phyloP scores from a whole-genome alignment of 441 rosid genomes.

The Arabidopsis hybrid region DNA sequence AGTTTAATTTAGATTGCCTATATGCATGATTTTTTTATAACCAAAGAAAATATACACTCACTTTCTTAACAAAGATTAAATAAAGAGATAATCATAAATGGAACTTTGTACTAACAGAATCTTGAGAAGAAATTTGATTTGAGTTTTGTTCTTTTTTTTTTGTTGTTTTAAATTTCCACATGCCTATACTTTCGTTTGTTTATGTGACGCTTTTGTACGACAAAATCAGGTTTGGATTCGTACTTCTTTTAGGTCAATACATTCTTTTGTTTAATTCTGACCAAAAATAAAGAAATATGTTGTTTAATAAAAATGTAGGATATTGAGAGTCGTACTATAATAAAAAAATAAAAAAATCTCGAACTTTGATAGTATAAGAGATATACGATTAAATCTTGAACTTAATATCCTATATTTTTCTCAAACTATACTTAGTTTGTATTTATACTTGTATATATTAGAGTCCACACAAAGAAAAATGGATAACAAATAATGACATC shows the following conservation, averaged over 20 bases:
- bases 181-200: slow-evolving; percentile 31
- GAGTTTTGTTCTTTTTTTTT: slow-evolving; percentile 19
- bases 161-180: slow-evolving; percentile 24
- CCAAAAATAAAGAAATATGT: too few species aligned
- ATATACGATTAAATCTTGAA: too few species aligned
- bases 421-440: slow-evolving; percentile 4
- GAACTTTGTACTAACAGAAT: slow-evolving; percentile 21
- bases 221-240: slow-evolving; percentile 23
- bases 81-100: slow-evolving; percentile 9
- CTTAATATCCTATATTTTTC: neutral
- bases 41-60: too few species aligned
- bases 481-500: slow-evolving; percentile 15
- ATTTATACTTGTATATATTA: slow-evolving; percentile 12
- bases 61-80: neutral
- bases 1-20: too few species aligned
- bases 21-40: too few species aligned
- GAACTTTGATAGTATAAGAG: too few species aligned
- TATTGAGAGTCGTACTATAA: neutral
- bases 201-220: slow-evolving; percentile 35
- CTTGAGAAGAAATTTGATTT: slow-evolving; percentile 23
- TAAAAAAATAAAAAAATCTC: too few species aligned
- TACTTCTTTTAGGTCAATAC: slow-evolving; percentile 28
- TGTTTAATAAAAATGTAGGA: neutral
- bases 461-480: slow-evolving; percentile 15
- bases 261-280: slow-evolving; percentile 7